Conservation (phyloP, 2,329 filamentous ascomycete genomes). For the Ophiostoma piceae region DNA sequence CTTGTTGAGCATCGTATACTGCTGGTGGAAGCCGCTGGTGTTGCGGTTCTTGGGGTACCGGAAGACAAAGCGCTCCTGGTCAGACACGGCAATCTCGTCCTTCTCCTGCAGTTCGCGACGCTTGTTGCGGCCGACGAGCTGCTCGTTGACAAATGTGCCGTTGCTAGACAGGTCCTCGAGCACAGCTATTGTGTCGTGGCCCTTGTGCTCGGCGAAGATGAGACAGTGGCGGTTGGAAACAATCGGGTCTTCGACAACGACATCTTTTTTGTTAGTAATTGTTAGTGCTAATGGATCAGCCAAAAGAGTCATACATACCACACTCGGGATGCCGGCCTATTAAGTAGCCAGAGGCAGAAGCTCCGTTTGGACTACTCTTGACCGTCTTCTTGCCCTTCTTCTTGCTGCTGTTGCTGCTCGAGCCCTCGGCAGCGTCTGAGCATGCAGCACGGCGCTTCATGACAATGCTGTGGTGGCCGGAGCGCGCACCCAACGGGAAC, state of each 20-base stretch:
- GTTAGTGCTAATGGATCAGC: too few species aligned
- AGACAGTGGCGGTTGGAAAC: slow-evolving; percentile 80
- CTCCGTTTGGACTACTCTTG: slow-evolving; percentile 55
- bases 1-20: slow-evolving; percentile 78
- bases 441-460: slow-evolving; percentile 70
- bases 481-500: slow-evolving; percentile 68
- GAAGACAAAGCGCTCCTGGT: slow-evolving; percentile 84
- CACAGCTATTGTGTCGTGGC: slow-evolving; percentile 56
- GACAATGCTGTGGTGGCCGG: slow-evolving; percentile 61
- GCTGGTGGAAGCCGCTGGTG: slow-evolving; percentile 74
- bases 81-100: slow-evolving; percentile 83
- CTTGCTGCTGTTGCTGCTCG: slow-evolving; percentile 25
- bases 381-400: slow-evolving; percentile 43
- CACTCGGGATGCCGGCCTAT: slow-evolving; percentile 93
- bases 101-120: slow-evolving; percentile 80
- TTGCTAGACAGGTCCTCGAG: slow-evolving; percentile 93
- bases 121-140: slow-evolving; percentile 85
- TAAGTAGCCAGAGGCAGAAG: slow-evolving; percentile 67
- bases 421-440: slow-evolving; percentile 43
- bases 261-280: slow-evolving; percentile 45
- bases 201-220: slow-evolving; percentile 38
- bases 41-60: slow-evolving; percentile 73
- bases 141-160: slow-evolving; percentile 93
- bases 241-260: slow-evolving; percentile 67
- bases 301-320: slow-evolving; percentile 50